phyloP scores from a whole-genome alignment of 1,284 basidiomycete genomes.

The Trichosporon sp. region DNA sequence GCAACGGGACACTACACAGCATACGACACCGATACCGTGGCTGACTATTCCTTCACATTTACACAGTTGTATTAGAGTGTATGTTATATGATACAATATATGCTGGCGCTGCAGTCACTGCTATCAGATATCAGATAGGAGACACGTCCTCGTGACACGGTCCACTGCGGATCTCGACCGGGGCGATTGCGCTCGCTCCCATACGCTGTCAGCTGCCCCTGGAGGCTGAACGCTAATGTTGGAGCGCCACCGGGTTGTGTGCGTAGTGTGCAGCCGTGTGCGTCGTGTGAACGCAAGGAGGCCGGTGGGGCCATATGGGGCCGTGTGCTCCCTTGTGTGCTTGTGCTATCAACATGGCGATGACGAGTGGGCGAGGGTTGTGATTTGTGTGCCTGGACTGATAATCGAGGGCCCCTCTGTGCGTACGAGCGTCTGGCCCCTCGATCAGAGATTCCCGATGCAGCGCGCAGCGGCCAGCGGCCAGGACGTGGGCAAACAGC shows the following conservation, averaged over 20 bases:
- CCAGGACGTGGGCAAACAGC: not conserved
- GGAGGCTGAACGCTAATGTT: not conserved
- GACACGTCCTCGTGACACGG: not conserved
- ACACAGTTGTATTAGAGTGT: conserved; percentile 4
- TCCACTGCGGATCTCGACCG: not conserved
- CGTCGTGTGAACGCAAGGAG: not conserved
- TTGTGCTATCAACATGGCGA: not conserved
- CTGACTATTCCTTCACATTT: not conserved
- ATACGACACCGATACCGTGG: not conserved
- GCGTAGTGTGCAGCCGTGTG: not conserved
- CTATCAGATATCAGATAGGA: not conserved
- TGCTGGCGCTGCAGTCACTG: not conserved
- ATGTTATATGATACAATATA: not conserved
- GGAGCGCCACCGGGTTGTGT: not conserved
- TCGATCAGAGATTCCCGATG: not conserved
- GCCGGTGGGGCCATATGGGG: not conserved
- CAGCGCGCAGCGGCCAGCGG: no score
- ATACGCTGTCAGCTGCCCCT: not conserved
- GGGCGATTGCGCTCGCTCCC: not conserved
- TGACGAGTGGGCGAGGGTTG: not conserved
- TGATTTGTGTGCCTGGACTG: not conserved
- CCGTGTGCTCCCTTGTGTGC: not conserved
- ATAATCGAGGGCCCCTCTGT: not conserved
- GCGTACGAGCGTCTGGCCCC: not conserved
- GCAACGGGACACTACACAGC: not conserved